These are phyloP conservation scores for Diplodia corticola DNA, from an alignment of 2,329 filamentous ascomycete species.

Conservation along the genomic window DNA sequence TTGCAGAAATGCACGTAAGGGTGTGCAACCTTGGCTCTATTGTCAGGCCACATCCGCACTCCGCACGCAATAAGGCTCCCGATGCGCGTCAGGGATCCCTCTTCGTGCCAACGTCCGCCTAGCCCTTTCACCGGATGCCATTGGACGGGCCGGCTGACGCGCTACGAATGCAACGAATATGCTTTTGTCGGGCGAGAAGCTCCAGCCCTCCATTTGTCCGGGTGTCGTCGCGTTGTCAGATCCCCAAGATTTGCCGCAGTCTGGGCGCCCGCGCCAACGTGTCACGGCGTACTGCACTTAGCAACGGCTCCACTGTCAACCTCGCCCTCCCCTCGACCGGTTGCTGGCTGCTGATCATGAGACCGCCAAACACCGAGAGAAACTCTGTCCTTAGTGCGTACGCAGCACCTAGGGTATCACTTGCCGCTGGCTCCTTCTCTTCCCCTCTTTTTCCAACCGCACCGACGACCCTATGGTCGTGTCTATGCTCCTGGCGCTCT, in stretches of 20 bases:
- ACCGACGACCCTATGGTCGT: constrained; percentile 41
- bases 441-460: not conserved
- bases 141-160: not conserved
- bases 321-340: not conserved
- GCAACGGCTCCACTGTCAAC: not conserved
- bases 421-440: not conserved
- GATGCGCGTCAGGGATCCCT: constrained; percentile 6
- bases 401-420: constrained; percentile 1
- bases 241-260: not conserved
- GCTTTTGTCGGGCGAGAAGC: constrained; percentile 7
- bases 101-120: constrained; percentile 2
- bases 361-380: not conserved
- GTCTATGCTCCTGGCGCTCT: constrained; percentile 45
- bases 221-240: not conserved
- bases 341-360: not conserved
- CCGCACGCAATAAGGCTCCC: constrained; percentile 9
- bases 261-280: not conserved
- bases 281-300: not conserved
- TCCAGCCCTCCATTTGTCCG: constrained; percentile 7
- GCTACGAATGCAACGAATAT: constrained; percentile 17
- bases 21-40: constrained; percentile 10
- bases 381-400: not conserved
- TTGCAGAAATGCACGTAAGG: constrained; percentile 22
- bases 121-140: not conserved
- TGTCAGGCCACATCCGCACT: constrained; percentile 14